Percentiles rank a stretch among this genome's conserved stretches.
Evolutionary conservation across 192 early-diverging fungal genomes (phyloP).

Genomic region (Obelidium mucronatum): DNA sequence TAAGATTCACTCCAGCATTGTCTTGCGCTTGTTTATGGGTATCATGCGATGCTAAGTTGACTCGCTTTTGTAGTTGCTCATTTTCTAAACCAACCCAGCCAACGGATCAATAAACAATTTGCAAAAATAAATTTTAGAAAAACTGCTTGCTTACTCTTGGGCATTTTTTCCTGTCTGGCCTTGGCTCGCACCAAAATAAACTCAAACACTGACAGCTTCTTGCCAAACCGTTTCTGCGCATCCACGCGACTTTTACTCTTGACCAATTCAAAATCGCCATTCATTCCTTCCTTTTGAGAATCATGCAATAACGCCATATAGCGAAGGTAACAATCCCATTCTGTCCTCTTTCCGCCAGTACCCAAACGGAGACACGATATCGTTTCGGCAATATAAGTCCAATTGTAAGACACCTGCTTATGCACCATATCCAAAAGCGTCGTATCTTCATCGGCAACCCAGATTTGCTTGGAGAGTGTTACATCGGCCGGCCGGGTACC

Average conservation of each 20-base stretch:
- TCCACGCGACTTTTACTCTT: slow-evolving; percentile 13
- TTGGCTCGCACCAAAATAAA: slow-evolving; percentile 24
- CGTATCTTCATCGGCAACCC: slow-evolving; percentile 55
- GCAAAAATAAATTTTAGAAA: not conserved
- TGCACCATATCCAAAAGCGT: slow-evolving; percentile 58
- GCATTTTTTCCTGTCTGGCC: slow-evolving; percentile 20
- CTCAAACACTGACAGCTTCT: slow-evolving; percentile 38
- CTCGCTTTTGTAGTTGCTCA: slow-evolving; percentile 22
- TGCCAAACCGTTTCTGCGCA: slow-evolving; percentile 19
- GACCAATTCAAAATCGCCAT: not conserved
- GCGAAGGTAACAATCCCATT: slow-evolving; percentile 73
- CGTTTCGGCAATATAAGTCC: slow-evolving; percentile 70
- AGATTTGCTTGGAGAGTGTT: slow-evolving; percentile 27
- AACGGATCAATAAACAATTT: not conserved
- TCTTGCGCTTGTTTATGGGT: slow-evolving; percentile 49
- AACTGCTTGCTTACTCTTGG: slow-evolving; percentile 11
- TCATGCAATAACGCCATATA: slow-evolving; percentile 50
- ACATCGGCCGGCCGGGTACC: not conserved
- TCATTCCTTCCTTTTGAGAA: not conserved
- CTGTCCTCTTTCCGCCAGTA: slow-evolving; percentile 57
- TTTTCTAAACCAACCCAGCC: not conserved
- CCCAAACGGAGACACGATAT: slow-evolving; percentile 59
- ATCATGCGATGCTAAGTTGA: slow-evolving; percentile 44
- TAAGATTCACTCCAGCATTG: slow-evolving; percentile 45
- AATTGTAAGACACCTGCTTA: slow-evolving; percentile 67